Percentiles rank a stretch among this genome's conserved stretches.
These are phyloP conservation scores for Fusarium temperatum DNA, from an alignment of 2,329 filamentous ascomycete species.

Conservation along the genomic window DNA sequence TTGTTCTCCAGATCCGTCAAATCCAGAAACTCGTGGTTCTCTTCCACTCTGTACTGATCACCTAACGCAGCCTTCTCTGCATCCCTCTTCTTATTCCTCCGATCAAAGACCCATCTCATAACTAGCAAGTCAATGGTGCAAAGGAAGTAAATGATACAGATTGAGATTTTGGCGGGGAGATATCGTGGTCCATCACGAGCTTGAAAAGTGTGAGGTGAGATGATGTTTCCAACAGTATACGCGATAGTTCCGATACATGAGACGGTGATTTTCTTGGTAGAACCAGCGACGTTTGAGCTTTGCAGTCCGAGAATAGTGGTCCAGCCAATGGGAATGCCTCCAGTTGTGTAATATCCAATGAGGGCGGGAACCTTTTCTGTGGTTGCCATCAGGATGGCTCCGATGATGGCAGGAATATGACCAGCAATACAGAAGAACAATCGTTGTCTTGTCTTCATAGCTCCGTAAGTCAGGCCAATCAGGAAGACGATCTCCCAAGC, in stretches of 20 bases:
- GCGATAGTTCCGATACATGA: constrained; percentile 35
- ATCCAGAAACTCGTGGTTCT: constrained; percentile 34
- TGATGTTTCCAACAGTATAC: constrained; percentile 36
- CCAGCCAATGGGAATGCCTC: constrained; percentile 35
- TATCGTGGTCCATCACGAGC: constrained; percentile 28
- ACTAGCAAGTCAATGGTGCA: constrained; percentile 28
- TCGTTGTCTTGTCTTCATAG: neutral
- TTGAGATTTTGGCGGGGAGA: constrained; percentile 30
- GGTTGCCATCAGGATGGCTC: constrained; percentile 34
- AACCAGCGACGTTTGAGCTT: constrained; percentile 33
- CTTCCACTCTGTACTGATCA: neutral
- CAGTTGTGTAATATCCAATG: constrained; percentile 32
- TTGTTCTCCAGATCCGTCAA: constrained; percentile 23
- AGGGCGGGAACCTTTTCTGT: constrained; percentile 34
- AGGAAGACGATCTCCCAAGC: neutral
- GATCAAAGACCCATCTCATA: constrained; percentile 29
- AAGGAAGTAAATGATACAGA: constrained; percentile 36
- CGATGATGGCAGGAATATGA: constrained; percentile 22
- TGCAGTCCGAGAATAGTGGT: constrained; percentile 35
- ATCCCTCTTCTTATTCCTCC: constrained; percentile 23
- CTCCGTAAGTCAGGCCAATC: neutral
- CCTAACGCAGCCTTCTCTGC: neutral
- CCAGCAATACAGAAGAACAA: neutral
- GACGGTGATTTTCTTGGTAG: constrained; percentile 35
- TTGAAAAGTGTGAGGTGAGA: constrained; percentile 35